Evolutionary conservation across 495 filamentous ascomycete genomes (phyloP).

Genomic region (Trichoderma asperelloides): DNA sequence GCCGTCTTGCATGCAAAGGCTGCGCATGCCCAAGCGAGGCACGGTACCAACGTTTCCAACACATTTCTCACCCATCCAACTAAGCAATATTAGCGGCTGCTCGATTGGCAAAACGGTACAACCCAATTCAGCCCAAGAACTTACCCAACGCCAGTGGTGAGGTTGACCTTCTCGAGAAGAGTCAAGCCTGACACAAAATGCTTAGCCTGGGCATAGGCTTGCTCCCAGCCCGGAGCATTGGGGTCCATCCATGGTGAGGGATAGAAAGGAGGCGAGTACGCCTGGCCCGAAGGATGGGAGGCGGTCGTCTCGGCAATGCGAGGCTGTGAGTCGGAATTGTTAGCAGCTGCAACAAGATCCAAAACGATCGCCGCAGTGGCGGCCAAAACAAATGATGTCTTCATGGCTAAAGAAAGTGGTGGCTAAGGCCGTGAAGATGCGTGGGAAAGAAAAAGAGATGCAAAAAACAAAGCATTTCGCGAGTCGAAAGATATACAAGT

Average conservation of each 20-base stretch:
- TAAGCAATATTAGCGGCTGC: constrained; percentile 20
- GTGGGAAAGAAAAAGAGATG: not conserved
- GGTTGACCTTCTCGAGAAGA: constrained; percentile 81
- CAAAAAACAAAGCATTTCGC: not conserved
- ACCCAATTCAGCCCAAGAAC: constrained; percentile 14
- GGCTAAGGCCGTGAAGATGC: not conserved
- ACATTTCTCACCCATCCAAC: constrained; percentile 68
- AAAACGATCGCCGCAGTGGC: not conserved
- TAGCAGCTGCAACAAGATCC: constrained; percentile 15
- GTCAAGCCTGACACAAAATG: constrained; percentile 78
- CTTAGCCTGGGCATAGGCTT: constrained; percentile 67
- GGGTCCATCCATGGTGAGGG: constrained; percentile 76
- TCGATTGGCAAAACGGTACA: not conserved
- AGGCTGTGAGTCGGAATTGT: constrained; percentile 18
- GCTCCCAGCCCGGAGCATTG: constrained; percentile 63
- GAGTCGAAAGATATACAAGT: not conserved
- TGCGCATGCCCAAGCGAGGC: constrained; percentile 68
- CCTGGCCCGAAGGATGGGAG: constrained; percentile 17
- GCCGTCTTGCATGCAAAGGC: constrained; percentile 76
- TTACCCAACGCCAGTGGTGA: constrained; percentile 79
- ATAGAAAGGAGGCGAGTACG: constrained; percentile 53
- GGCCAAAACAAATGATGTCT: not conserved
- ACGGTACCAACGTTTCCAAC: constrained; percentile 69
- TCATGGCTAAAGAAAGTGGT: not conserved
- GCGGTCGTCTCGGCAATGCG: not conserved